These are phyloP conservation scores for Peronospora belbahrii DNA, from an alignment of 352 stramenopile genomes.

Conservation along the genomic window DNA sequence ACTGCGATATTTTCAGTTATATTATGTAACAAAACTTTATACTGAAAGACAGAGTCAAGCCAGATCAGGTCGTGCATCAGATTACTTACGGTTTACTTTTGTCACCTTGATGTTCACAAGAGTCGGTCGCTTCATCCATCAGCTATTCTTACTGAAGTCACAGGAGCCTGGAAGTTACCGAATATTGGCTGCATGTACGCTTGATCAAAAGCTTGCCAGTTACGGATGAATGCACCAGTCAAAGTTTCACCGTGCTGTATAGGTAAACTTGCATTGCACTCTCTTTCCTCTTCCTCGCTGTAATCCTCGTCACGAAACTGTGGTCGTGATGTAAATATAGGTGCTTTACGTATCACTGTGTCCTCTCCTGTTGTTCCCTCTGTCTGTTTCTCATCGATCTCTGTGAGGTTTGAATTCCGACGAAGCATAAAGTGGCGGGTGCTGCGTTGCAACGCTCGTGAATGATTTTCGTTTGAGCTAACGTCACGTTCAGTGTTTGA, in stretches of 20 bases:
- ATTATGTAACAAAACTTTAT: too few species aligned
- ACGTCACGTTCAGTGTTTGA: slow-evolving; percentile 22
- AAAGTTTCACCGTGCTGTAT: slow-evolving; percentile 30
- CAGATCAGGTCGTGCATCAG: too few species aligned
- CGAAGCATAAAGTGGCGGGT: slow-evolving; percentile 63
- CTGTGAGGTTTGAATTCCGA: slow-evolving; percentile 19
- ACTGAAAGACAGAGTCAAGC: too few species aligned
- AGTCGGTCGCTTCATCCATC: slow-evolving; percentile 6
- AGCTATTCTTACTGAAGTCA: too few species aligned
- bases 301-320: slow-evolving; percentile 58
- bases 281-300: slow-evolving; percentile 34
- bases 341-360: slow-evolving; percentile 13
- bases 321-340: slow-evolving; percentile 57
- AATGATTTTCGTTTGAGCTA: slow-evolving; percentile 15
- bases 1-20: too few species aligned
- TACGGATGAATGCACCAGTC: slow-evolving; percentile 54
- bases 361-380: slow-evolving; percentile 8
- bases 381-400: slow-evolving; percentile 5
- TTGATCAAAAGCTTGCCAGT: slow-evolving; percentile 63
- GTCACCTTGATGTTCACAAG: slow-evolving; percentile 16
- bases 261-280: slow-evolving; percentile 9
- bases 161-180: slow-evolving; percentile 30
- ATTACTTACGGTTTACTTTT: slow-evolving; percentile 29
- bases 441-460: slow-evolving; percentile 27
- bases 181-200: slow-evolving; percentile 78